phyloP scores from a whole-genome alignment of 805 yeast species.

The Candida saitoana region DNA sequence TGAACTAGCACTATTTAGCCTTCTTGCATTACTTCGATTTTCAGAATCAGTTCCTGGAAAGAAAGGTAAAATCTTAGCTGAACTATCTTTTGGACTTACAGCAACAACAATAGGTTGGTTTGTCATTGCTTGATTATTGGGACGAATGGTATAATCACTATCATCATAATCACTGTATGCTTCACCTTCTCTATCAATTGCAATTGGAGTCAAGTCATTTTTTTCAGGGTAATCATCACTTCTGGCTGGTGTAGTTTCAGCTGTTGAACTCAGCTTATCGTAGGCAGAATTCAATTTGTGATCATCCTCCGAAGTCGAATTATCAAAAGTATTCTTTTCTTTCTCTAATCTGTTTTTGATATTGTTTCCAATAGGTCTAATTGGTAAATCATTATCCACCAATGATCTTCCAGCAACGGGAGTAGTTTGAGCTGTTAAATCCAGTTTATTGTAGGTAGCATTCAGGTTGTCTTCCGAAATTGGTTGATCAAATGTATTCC shows the following conservation, averaged over 20 bases:
- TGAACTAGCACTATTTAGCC: background rate
- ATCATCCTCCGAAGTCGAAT: background rate
- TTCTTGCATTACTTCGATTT: background rate
- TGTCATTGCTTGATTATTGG: background rate
- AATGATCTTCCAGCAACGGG: too few species aligned
- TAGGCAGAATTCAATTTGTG: background rate
- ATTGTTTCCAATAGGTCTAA: background rate
- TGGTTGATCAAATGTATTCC: constrained; percentile 4
- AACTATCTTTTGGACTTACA: background rate
- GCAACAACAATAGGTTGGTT: background rate
- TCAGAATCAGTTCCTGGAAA: background rate
- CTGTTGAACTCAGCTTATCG: constrained; percentile 8
- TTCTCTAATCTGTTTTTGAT: background rate
- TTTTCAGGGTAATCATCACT: constrained; percentile 11
- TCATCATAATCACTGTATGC: background rate
- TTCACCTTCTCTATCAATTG: constrained; percentile 6
- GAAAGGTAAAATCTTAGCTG: background rate
- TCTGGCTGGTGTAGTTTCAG: constrained; percentile 28
- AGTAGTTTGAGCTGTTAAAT: constrained; percentile 20
- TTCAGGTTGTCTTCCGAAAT: too few species aligned
- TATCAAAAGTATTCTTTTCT: constrained; percentile 4
- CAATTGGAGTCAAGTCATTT: constrained; percentile 2
- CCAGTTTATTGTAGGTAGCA: constrained; percentile 9
- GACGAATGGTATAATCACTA: background rate
- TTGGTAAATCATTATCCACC: too few species aligned